A percentile compares a stretch with the other conserved stretches of the same genome.
phyloP scores from a whole-genome alignment of 352 stramenopile species.

The Phytophthora megakarya region DNA sequence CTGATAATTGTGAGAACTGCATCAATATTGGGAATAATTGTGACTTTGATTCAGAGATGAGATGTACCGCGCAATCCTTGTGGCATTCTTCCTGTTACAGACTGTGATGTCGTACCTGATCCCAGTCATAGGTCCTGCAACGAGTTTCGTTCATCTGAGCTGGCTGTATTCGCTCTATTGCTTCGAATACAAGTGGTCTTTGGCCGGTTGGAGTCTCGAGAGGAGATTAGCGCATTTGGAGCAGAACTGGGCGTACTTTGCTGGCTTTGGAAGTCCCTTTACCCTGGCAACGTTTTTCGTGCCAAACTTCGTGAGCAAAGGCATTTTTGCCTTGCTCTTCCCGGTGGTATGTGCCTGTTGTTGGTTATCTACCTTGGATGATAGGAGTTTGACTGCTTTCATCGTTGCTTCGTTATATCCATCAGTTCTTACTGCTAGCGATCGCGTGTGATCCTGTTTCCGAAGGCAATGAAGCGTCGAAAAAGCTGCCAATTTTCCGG shows the following conservation, averaged over 20 bases:
- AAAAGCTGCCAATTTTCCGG: slow-evolving; percentile 81
- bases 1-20: background rate
- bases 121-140: slow-evolving; percentile 68
- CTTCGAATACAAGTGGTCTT: slow-evolving; percentile 92
- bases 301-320: slow-evolving; percentile 91
- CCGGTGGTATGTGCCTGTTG: slow-evolving; percentile 62
- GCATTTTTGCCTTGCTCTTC: slow-evolving; percentile 88
- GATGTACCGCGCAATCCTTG: slow-evolving; percentile 85
- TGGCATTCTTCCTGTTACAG: slow-evolving; percentile 86
- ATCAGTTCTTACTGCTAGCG: slow-evolving; percentile 81
- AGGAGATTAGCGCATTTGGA: slow-evolving; percentile 77
- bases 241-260: slow-evolving; percentile 90
- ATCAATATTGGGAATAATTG: background rate
- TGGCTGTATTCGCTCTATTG: slow-evolving; percentile 92
- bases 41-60: no score
- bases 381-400: background rate
- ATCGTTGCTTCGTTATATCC: background rate
- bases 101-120: slow-evolving; percentile 86
- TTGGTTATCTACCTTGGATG: background rate
- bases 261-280: slow-evolving; percentile 85
- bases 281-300: slow-evolving; percentile 90
- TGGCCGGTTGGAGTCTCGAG: slow-evolving; percentile 87
- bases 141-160: slow-evolving; percentile 86
- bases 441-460: slow-evolving; percentile 79
- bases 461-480: slow-evolving; percentile 45